Percentiles rank a stretch among this genome's conserved stretches.
phyloP scores from a whole-genome alignment of 768 basidiomycete genomes.

The Naganishia randhawae region DNA sequence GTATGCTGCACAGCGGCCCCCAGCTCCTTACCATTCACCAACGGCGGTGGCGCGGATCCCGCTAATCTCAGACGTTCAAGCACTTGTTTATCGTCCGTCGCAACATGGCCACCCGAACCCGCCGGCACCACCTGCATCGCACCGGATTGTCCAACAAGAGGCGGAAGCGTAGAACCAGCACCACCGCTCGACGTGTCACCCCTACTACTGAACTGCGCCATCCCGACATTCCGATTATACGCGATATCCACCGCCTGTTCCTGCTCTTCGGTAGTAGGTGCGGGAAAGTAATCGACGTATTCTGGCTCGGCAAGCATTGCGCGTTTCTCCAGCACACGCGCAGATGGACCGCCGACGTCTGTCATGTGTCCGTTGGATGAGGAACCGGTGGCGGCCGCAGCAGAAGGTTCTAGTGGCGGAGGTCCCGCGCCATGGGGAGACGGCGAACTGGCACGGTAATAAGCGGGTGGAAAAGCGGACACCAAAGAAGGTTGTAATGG shows the following conservation, averaged over 20 bases:
- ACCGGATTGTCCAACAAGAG: neutral
- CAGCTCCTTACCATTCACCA: neutral
- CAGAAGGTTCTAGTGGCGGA: no score
- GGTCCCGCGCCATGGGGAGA: neutral
- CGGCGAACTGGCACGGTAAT: constrained; percentile 4
- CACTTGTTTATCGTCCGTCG: constrained; percentile 48
- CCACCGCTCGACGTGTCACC: constrained; percentile 1
- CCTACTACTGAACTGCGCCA: constrained; percentile 26
- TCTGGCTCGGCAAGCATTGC: neutral
- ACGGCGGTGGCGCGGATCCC: constrained; percentile 37
- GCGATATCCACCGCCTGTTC: constrained; percentile 45
- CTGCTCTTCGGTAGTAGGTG: constrained; percentile 44
- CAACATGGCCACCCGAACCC: constrained; percentile 35
- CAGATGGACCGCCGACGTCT: neutral
- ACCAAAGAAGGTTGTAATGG: neutral
- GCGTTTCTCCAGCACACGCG: constrained; percentile 25
- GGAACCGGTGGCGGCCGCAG: neutral
- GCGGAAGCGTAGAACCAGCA: neutral
- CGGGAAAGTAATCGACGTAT: constrained; percentile 43
- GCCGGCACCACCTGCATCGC: constrained; percentile 21
- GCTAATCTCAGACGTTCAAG: constrained; percentile 43
- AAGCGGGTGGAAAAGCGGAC: constrained; percentile 24
- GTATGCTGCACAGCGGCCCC: neutral
- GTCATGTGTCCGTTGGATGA: neutral
- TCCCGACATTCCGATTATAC: constrained; percentile 34